These are phyloP conservation scores for Capsella bursapastoris DNA, from an alignment of 345 rosid species.

Conservation along the genomic window DNA sequence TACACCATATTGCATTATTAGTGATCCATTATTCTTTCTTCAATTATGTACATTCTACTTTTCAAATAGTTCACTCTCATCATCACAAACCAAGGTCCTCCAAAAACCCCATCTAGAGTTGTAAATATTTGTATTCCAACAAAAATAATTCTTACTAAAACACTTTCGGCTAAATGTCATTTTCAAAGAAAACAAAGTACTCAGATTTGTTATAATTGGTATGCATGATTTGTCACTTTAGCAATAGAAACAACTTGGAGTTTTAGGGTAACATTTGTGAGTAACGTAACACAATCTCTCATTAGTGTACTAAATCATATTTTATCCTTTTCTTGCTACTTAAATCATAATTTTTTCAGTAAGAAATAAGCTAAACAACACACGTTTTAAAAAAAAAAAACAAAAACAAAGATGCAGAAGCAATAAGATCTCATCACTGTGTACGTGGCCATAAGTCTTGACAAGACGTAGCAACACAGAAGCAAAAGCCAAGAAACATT, in stretches of 20 bases:
- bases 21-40: background rate
- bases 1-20: background rate
- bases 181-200: background rate
- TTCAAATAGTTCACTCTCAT: constrained; percentile 8
- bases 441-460: background rate
- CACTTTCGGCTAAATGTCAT: background rate
- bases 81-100: too few species aligned
- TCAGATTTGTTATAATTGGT: background rate
- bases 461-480: background rate
- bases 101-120: background rate
- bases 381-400: background rate
- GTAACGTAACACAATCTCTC: too few species aligned
- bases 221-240: background rate
- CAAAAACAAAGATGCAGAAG: background rate
- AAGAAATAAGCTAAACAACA: background rate
- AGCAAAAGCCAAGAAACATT: constrained; percentile 25
- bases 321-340: background rate
- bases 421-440: background rate
- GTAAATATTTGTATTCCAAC: background rate
- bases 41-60: background rate
- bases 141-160: background rate
- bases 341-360: background rate
- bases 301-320: background rate
- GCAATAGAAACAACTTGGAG: background rate
- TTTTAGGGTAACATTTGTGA: background rate